A percentile compares a stretch with the other conserved stretches of the same genome.
These are phyloP conservation scores for Asterella californica DNA, from an alignment of 225 moss, liverwort and hornwort species.

Conservation along the genomic window DNA sequence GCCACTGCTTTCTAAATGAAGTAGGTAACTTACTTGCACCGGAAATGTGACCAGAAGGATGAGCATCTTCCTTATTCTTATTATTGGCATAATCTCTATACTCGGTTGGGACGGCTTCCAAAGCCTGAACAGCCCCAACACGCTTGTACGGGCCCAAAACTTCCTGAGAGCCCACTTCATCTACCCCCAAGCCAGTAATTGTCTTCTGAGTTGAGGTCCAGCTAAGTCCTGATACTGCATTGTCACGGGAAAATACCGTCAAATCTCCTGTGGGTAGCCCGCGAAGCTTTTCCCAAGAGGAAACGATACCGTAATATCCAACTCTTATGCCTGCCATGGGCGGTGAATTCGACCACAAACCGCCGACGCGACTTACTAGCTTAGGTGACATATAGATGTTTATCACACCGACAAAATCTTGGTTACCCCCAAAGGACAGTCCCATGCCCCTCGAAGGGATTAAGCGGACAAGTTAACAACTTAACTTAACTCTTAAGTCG, in stretches of 20 bases:
- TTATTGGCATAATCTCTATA: slow-evolving; percentile 34
- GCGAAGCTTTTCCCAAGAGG: background rate
- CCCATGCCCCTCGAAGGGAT: no score
- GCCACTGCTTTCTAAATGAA: background rate
- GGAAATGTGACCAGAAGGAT: slow-evolving; percentile 13
- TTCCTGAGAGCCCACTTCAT: slow-evolving; percentile 31
- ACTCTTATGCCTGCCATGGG: background rate
- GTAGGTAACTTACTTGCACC: slow-evolving; percentile 20
- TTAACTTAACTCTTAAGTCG: no score
- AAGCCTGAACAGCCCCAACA: slow-evolving; percentile 9
- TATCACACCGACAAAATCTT: no score
- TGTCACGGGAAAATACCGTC: background rate
- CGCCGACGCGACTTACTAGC: no score
- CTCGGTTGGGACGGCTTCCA: slow-evolving; percentile 30
- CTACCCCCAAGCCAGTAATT: slow-evolving; percentile 27
- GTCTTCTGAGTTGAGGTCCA: slow-evolving; percentile 48
- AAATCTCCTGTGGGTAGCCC: background rate
- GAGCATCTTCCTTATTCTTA: slow-evolving; percentile 1
- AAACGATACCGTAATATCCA: no score
- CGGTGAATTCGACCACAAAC: no score
- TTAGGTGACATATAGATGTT: no score
- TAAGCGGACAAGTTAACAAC: no score
- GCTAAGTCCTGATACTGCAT: slow-evolving; percentile 36
- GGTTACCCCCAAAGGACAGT: no score
- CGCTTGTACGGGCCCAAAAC: slow-evolving; percentile 45